Evolutionary conservation across 1,139 yeast genomes (phyloP), one percentile per base, ranked within the genome.

Genomic region (Geotrichum klebahnii): DNA sequence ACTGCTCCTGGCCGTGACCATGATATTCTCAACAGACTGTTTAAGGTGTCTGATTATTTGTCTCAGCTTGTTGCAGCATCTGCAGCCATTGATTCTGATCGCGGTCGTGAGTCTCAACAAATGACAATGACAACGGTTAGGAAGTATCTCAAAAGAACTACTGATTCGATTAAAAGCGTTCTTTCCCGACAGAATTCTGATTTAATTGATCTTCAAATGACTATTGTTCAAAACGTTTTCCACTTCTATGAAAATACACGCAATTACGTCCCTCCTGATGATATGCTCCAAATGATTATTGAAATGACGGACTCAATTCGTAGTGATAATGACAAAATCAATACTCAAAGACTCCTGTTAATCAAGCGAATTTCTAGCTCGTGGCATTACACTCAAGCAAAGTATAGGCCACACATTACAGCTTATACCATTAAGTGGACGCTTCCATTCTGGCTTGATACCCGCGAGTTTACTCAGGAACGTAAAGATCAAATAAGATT

Each of bases 361-460:
- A 71, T 82, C 53, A 79, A 81, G 61, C 72, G 84, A 50, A 68
- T 84, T 36, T 74, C 83, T 46, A 74, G 73, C 36, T 71, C 81
- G 2, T 66, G 74, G 60, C 63, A 80, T 45, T 71, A 74, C 44
- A 67, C 70, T 16, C 67, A 66, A 17, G 64, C 75, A 10, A 56
- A 60, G 20, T 67, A 68, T 36, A 69, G 82, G 38, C 70, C 74
- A 8, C 61, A 64, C 12, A 71, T 84, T 59, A 68, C 81, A 29
- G 69, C 76, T 5, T 71, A 74, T 49, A 67, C 84, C 20, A 75
- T 84, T 22, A 73, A 73, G 46, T 81, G 92, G 88, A 71, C 84
- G 1, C 53, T 64, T 22, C 62, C 60, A 17, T 59, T 57, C 46
- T 61, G 66, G 65, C 57, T 61, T 14, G 61, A 54, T 36, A 50